These are phyloP conservation scores for Pachysandra terminalis DNA, from an alignment of 164 flowering plant genomes.

Conservation along the genomic window DNA sequence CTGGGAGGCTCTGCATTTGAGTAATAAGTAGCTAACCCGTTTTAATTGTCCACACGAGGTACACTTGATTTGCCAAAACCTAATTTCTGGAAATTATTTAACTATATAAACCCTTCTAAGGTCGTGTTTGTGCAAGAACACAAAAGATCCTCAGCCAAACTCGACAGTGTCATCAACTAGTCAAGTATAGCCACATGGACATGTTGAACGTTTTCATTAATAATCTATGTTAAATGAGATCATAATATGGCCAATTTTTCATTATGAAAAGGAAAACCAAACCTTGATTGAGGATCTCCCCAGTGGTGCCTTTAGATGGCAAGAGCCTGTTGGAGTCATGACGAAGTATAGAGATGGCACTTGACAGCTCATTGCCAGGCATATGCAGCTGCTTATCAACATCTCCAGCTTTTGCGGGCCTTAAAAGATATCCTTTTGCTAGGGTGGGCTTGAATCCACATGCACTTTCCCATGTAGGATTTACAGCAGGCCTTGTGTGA, in stretches of 20 bases:
- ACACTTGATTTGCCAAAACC: too few species aligned
- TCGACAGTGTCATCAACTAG: too few species aligned
- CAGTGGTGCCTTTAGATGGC: slow-evolving; percentile 30
- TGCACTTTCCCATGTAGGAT: slow-evolving; percentile 36
- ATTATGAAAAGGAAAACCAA: slow-evolving; percentile 3
- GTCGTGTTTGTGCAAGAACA: too few species aligned
- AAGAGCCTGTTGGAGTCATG: slow-evolving; percentile 31
- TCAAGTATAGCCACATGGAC: neutral
- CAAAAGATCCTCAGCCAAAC: too few species aligned
- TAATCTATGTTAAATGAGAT: neutral
- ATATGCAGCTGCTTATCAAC: slow-evolving; percentile 30
- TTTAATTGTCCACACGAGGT: too few species aligned
- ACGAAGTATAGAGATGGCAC: slow-evolving; percentile 18
- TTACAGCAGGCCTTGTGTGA: slow-evolving; percentile 31
- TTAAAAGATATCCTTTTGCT: slow-evolving; percentile 30
- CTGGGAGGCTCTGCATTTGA: neutral
- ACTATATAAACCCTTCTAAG: too few species aligned
- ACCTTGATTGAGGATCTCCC: slow-evolving; percentile 62
- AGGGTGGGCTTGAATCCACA: slow-evolving; percentile 28
- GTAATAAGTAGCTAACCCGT: neutral
- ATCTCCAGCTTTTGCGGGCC: slow-evolving; percentile 33
- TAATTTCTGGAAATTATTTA: too few species aligned
- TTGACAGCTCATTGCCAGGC: slow-evolving; percentile 24
- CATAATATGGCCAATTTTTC: neutral
- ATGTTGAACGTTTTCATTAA: neutral